Conservation (phyloP, 2,329 filamentous ascomycete genomes). For the Calonectria ilicicola region DNA sequence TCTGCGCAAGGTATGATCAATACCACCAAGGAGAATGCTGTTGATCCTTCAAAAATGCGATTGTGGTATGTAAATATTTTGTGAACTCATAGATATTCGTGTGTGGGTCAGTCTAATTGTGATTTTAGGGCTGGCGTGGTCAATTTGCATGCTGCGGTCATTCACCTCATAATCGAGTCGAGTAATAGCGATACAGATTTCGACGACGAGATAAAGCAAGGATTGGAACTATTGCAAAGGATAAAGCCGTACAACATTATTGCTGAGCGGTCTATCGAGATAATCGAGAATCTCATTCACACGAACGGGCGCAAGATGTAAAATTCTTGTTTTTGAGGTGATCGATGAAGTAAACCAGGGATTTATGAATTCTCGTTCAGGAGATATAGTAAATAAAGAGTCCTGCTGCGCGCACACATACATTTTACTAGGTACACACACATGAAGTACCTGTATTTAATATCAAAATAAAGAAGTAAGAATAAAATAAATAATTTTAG, state of each 20-base stretch:
- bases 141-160: not conserved
- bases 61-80: not conserved
- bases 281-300: not conserved
- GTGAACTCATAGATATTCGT: not conserved
- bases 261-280: not conserved
- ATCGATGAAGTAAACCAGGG: too few relatives aligned
- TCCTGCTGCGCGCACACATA: too few relatives aligned
- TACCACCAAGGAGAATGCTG: not conserved
- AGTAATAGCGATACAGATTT: not conserved
- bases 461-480: too few relatives aligned
- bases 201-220: not conserved
- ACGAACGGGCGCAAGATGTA: not conserved
- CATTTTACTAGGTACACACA: too few relatives aligned
- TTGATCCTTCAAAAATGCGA: constrained; percentile 4
- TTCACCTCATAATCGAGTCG: not conserved
- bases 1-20: constrained; percentile 5
- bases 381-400: too few relatives aligned
- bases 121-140: not conserved
- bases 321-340: not conserved
- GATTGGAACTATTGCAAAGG: not conserved
- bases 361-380: too few relatives aligned
- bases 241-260: not conserved
- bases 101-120: not conserved
- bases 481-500: too few relatives aligned
- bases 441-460: too few relatives aligned